Conservation (phyloP, 2,329 filamentous ascomycete genomes). For the Colletotrichum sp. region DNA sequence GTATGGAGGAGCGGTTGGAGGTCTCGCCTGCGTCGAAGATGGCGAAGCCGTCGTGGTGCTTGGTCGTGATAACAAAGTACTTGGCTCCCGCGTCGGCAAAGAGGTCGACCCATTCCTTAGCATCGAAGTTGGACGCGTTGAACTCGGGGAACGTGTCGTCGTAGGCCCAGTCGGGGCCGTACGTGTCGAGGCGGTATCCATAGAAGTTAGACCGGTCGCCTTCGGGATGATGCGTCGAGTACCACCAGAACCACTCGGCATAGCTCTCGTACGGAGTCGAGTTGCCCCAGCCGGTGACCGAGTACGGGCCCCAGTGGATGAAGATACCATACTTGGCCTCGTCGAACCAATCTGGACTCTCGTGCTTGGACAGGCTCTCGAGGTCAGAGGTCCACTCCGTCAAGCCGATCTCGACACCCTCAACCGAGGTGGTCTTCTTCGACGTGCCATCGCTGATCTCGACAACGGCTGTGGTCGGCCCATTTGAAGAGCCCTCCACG, state of each 20-base stretch:
- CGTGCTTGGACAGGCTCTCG: conserved; percentile 40
- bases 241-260: conserved; percentile 58
- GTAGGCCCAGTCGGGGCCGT: conserved; percentile 56
- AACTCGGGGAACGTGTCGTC: conserved; percentile 62
- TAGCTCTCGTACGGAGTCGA: conserved; percentile 43
- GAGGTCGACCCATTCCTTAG: conserved; percentile 59
- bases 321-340: conserved; percentile 65
- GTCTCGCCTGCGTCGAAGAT: conserved; percentile 45
- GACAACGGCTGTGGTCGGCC: conserved; percentile 24
- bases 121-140: conserved; percentile 52
- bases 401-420: conserved; percentile 36
- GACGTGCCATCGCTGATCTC: conserved; percentile 22
- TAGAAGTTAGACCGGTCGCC: conserved; percentile 33
- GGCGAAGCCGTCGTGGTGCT: conserved; percentile 54
- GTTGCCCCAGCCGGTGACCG: conserved; percentile 62
- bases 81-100: conserved; percentile 56
- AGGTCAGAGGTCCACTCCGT: conserved; percentile 38
- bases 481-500: conserved; percentile 32
- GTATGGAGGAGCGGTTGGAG: conserved; percentile 43
- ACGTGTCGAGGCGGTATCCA: conserved; percentile 55
- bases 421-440: conserved; percentile 21
- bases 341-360: conserved; percentile 58
- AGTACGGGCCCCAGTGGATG: conserved; percentile 64
- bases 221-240: conserved; percentile 25
- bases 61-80: conserved; percentile 52